Conservation (phyloP, 169 alveolate genomes). For the Sarcocystis neurona region DNA sequence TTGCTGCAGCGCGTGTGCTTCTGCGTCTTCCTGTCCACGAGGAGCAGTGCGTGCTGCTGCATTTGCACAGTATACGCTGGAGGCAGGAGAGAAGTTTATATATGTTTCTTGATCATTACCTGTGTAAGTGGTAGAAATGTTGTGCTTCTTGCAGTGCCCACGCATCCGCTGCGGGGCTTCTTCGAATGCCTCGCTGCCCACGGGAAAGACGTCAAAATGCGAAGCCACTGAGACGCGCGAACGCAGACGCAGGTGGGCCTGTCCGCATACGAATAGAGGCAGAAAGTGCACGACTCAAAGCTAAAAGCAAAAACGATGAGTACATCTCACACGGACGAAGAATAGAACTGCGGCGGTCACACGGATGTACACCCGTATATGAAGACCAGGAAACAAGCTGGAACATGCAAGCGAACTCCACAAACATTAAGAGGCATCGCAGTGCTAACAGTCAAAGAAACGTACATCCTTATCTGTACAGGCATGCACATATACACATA, state of each 20-base stretch:
- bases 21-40: too few species aligned
- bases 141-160: too few species aligned
- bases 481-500: background rate
- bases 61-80: too few species aligned
- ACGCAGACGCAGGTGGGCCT: slow-evolving; percentile 22
- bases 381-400: background rate
- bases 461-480: background rate
- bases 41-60: too few species aligned
- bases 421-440: background rate
- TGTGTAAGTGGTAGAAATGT: too few species aligned
- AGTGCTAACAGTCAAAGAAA: background rate
- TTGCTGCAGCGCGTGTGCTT: too few species aligned
- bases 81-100: too few species aligned
- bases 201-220: slow-evolving; percentile 28
- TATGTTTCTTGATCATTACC: too few species aligned
- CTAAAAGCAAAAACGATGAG: background rate
- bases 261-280: background rate
- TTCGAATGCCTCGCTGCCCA: slow-evolving; percentile 30
- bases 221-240: background rate
- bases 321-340: background rate
- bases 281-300: background rate
- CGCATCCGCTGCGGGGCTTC: slow-evolving; percentile 45
- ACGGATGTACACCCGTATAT: too few species aligned
- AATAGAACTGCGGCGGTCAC: background rate
- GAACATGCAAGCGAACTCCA: background rate